Evolutionary conservation across 176 grass and related monocot species (phyloP), one percentile per base, ranked within the genome.

Genomic region (Aechmea fasciata): DNA sequence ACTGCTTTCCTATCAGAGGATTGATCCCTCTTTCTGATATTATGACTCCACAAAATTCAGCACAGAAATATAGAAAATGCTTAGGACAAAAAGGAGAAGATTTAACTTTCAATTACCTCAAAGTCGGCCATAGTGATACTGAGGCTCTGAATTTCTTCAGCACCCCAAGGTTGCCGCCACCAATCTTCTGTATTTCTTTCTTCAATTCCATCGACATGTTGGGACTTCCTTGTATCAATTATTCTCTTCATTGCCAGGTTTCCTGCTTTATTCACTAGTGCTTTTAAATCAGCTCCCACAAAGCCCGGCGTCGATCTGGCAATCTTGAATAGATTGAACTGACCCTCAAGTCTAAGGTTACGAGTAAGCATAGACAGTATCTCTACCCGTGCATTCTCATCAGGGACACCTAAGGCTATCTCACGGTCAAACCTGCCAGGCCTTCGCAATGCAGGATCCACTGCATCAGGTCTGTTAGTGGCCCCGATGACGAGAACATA

Each of bases 401-500:
- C 94, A 50, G 94, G 94, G 57, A 97, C 79, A 70, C 89, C 82
- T 47, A 97, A 79, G 71, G 71, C 71, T 74, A 97, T 97, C 69
- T 97, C 94, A 57, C 84, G 73, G 71, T 97, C 94, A 79, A 97
- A 97, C 50, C 94, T 85, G 67, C 94, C 89, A 68, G 89, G 89
- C 11, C 94, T 86, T 72, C 94, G 80, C 26, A 97, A 78, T 69
- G 94, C 94, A 74, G 84, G 89, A n/a, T 97, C 89, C 33, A 97
- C 89, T 47, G 86, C 84, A 84, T 97, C 89, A 75, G 94, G 94
- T 82, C 89, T 87, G 69, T 97, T 97, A 8, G 94, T 97, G 52
- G 94, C 89, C 74, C 94, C 94, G 80, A 97, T 97, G 2, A 97
- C 94, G 81, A 97, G 85, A 80, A 97, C 82, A 77, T 85, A 97